phyloP scores from a whole-genome alignment of 2,329 filamentous ascomycete species.

The Botryosphaeria dothidea region DNA sequence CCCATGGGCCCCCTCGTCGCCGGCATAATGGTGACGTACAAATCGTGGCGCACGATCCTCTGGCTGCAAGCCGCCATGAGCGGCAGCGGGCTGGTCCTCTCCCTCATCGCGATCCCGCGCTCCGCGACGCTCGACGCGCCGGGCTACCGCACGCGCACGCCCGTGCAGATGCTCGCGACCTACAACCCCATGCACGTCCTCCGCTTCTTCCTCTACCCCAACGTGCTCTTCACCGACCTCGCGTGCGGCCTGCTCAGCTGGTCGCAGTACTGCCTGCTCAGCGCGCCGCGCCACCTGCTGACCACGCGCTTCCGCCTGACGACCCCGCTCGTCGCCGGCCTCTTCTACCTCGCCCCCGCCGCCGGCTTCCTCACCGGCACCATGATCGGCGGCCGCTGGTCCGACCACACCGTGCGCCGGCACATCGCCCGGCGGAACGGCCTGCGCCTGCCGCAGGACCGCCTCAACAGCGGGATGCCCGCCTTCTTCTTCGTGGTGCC shows the following conservation, averaged over 20 bases:
- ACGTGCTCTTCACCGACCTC: constrained; percentile 28
- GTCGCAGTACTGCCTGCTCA: constrained; percentile 26
- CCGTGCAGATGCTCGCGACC: constrained; percentile 15
- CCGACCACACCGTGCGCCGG: constrained; percentile 25
- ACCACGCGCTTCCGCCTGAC: constrained; percentile 23
- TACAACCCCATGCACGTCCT: constrained; percentile 29
- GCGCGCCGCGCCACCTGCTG: constrained; percentile 25
- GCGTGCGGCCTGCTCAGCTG: constrained; percentile 28
- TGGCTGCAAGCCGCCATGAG: constrained; percentile 37
- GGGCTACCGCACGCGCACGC: not conserved
- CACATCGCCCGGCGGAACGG: constrained; percentile 22
- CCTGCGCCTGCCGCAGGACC: constrained; percentile 27
- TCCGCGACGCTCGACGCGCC: not conserved
- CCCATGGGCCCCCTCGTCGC: constrained; percentile 39
- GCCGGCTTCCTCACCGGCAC: constrained; percentile 26
- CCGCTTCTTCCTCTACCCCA: constrained; percentile 26
- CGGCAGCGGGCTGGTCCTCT: constrained; percentile 29
- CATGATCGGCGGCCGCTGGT: constrained; percentile 25
- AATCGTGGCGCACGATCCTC: constrained; percentile 33
- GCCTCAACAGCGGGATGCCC: constrained; percentile 25
- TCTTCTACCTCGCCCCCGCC: constrained; percentile 27
- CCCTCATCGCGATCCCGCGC: constrained; percentile 28
- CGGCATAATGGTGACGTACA: constrained; percentile 34
- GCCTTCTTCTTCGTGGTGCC: constrained; percentile 37
- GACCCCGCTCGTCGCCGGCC: constrained; percentile 23